Base-by-base conservation (phyloP, 805 yeast species). In the Kluyveromyces nonfermentans region DNA sequence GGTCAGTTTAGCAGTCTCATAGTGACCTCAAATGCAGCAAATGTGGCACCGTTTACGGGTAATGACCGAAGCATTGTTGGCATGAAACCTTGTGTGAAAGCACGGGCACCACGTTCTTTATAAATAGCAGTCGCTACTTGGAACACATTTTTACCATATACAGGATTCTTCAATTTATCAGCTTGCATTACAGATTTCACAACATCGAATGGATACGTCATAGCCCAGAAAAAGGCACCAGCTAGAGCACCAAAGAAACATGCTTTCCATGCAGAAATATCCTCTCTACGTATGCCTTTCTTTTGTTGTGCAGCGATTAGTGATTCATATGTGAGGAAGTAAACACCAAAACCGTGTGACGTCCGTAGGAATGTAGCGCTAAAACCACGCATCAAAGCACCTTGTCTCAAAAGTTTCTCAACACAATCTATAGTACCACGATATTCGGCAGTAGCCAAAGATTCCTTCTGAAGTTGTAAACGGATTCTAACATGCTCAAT, bases 1-100 rank as follows among this genome's bases (percentile, higher is more conserved):
- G 3, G 9, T n/a, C n/a, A 38, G 17, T 38, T 38, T 12, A 79
- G 59, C 12, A 57, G 33, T 66, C 95, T 78, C 84, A 89, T 82
- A 4, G 96, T 85, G 41, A 83, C 65, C 64, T 93, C 99, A 62
- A 93, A 93, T 2, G 94, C 88, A 36, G 87, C 82, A 67, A 93
- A 93, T 0, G 98, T 94, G 25, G 94, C 95, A 35, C 96, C 99
- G 61, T 93, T 94, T 3, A 94, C 98, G 1, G 98, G 98, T 3
- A 96, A 95, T 40, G 99, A 97, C 67, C 99, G 82, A 50, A 93
- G 69, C 50, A 93, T 77, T 0, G 97, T 89, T 33, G 98, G 97
- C 16, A 78, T 65, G 60, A 94, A 89, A 1, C 99, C 99, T 65
- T 82, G 82, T 67, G 85, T 85, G 57, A 93, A 84, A 0, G 95